These are phyloP conservation scores for Coriaria nepalensis DNA, from an alignment of 306 rosid genomes.

Conservation along the genomic window DNA sequence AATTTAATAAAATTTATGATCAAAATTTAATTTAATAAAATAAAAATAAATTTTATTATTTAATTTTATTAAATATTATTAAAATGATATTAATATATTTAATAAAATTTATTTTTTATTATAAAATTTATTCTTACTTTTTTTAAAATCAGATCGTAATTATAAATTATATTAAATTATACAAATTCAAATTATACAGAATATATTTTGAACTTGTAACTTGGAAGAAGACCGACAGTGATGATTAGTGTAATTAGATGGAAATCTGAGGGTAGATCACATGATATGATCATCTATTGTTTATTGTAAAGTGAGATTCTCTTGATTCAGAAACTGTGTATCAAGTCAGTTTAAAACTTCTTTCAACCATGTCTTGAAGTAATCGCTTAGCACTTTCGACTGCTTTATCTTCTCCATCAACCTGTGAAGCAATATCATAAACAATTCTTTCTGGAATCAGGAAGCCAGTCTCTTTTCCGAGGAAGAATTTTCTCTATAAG, in stretches of 20 bases:
- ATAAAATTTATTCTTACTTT: too few species aligned
- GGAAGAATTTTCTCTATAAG: conserved; percentile 65
- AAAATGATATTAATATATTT: too few species aligned
- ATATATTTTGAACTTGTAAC: not conserved
- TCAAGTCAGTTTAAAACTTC: conserved; percentile 39
- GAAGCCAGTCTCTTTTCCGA: conserved; percentile 44
- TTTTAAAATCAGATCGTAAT: too few species aligned
- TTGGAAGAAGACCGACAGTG: conserved; percentile 24
- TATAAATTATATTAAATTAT: too few species aligned
- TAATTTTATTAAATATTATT: too few species aligned
- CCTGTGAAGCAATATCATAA: conserved; percentile 54
- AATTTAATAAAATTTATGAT: too few species aligned
- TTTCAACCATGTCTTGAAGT: conserved; percentile 71
- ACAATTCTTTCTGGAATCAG: conserved; percentile 58
- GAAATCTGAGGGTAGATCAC: conserved; percentile 12
- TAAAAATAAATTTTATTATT: too few species aligned
- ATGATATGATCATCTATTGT: conserved; percentile 4
- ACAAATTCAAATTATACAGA: too few species aligned
- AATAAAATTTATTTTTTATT: too few species aligned
- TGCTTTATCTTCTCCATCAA: conserved; percentile 72
- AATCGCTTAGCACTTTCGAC: conserved; percentile 62
- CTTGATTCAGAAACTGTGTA: not conserved
- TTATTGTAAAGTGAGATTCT: too few species aligned
- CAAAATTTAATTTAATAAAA: too few species aligned
- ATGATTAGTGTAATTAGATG: conserved; percentile 15